Conservation (phyloP, 805 yeast species). For the Teunomyces barrocoloradensis region DNA sequence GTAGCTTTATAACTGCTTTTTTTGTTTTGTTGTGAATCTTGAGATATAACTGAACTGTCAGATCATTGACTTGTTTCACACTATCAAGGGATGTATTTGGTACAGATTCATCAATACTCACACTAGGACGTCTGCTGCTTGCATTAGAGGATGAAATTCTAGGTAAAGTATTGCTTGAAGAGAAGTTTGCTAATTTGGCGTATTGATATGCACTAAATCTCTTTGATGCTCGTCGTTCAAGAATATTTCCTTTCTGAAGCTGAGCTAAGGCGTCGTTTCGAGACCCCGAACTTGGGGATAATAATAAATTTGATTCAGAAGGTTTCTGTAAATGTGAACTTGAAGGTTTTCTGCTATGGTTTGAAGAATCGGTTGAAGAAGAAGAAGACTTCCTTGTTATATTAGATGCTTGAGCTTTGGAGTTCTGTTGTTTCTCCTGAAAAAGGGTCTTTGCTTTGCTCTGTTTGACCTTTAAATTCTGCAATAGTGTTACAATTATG, state of each 20-base stretch:
- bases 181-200: slow-evolving; percentile 60
- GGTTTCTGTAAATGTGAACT: neutral
- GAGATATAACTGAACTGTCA: slow-evolving; percentile 40
- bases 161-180: slow-evolving; percentile 14
- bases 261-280: slow-evolving; percentile 64
- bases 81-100: neutral
- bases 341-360: slow-evolving; percentile 5
- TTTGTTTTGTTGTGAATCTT: slow-evolving; percentile 53
- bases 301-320: neutral
- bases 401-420: slow-evolving; percentile 6
- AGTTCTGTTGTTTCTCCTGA: slow-evolving; percentile 15
- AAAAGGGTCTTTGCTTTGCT: slow-evolving; percentile 44
- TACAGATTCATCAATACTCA: neutral
- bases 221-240: slow-evolving; percentile 90
- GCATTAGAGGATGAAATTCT: slow-evolving; percentile 8
- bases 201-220: slow-evolving; percentile 92
- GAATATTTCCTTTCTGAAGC: slow-evolving; percentile 75
- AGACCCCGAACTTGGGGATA: neutral
- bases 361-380: slow-evolving; percentile 1
- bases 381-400: neutral
- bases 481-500: slow-evolving; percentile 76
- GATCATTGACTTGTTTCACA: neutral
- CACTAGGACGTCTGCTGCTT: slow-evolving; percentile 4
- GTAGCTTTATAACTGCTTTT: slow-evolving; percentile 46
- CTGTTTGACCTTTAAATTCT: slow-evolving; percentile 79